These are phyloP conservation scores for Eutrema japonicum DNA, from an alignment of 345 rosid species.

Conservation along the genomic window DNA sequence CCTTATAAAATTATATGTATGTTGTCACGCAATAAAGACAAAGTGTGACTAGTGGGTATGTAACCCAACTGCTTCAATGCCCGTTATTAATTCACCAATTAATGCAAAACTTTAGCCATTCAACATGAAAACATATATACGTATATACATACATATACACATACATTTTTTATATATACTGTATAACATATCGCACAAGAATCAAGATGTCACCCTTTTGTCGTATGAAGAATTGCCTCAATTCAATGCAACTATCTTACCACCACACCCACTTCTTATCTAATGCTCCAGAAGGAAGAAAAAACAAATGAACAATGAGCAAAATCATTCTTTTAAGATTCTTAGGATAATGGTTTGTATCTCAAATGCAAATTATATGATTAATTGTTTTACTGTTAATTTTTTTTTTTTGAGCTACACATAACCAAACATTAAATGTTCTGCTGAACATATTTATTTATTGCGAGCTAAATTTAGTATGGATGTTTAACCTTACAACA, in stretches of 20 bases:
- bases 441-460: neutral
- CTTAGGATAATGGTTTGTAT: slow-evolving; percentile 13
- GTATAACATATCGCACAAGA: slow-evolving; percentile 27
- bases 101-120: slow-evolving; percentile 41
- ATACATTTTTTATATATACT: neutral
- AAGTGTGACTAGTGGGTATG: slow-evolving; percentile 37
- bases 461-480: neutral
- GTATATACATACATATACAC: neutral
- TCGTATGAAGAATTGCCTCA: slow-evolving; percentile 41
- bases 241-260: slow-evolving; percentile 44
- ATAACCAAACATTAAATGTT: neutral
- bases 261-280: slow-evolving; percentile 43
- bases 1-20: slow-evolving; percentile 15
- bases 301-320: slow-evolving; percentile 13
- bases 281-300: slow-evolving; percentile 18
- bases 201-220: slow-evolving; percentile 38
- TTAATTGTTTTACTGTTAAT: neutral
- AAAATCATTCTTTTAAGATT: slow-evolving; percentile 29
- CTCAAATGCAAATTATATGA: slow-evolving; percentile 8
- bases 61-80: slow-evolving; percentile 43
- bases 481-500: neutral
- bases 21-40: slow-evolving; percentile 42
- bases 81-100: slow-evolving; percentile 39
- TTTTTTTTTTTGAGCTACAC: too few relatives aligned
- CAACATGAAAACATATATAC: slow-evolving; percentile 23